phyloP scores from a whole-genome alignment of 768 basidiomycete species.

The Serpula lacrymans region DNA sequence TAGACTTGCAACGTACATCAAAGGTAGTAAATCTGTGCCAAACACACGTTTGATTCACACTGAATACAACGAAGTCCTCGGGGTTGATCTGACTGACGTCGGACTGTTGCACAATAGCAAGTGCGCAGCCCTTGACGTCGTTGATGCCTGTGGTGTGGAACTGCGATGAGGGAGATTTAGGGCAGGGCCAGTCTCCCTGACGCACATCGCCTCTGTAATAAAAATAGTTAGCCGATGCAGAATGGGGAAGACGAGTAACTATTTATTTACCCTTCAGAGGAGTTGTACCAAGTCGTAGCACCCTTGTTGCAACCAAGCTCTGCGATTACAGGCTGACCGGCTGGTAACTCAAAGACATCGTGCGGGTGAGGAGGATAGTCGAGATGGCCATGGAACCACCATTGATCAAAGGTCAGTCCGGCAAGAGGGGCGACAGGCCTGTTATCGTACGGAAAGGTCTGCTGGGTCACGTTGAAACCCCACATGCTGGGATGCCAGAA shows the following conservation, averaged over 20 bases:
- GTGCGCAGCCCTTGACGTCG: slow-evolving; percentile 34
- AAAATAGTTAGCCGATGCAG: not conserved
- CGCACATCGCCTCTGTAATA: slow-evolving; percentile 19
- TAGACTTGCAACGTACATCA: slow-evolving; percentile 15
- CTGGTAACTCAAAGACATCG: slow-evolving; percentile 31
- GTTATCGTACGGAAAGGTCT: slow-evolving; percentile 30
- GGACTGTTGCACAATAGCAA: slow-evolving; percentile 43
- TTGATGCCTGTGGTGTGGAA: slow-evolving; percentile 27
- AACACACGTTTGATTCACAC: slow-evolving; percentile 40
- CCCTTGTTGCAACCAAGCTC: slow-evolving; percentile 33
- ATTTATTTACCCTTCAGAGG: slow-evolving; percentile 18
- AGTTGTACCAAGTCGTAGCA: slow-evolving; percentile 20
- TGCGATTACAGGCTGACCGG: slow-evolving; percentile 16
- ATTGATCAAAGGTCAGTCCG: slow-evolving; percentile 25
- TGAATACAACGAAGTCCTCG: slow-evolving; percentile 41
- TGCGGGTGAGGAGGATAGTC: slow-evolving; percentile 25
- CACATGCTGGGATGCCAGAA: slow-evolving; percentile 33
- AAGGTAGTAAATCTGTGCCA: slow-evolving; percentile 39
- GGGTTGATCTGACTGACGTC: slow-evolving; percentile 34
- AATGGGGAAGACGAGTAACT: not conserved
- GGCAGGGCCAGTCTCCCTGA: slow-evolving; percentile 20
- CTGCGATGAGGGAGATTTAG: slow-evolving; percentile 11
- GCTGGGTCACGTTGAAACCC: slow-evolving; percentile 35
- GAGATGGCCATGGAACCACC: slow-evolving; percentile 39
- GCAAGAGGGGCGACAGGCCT: slow-evolving; percentile 35